A percentile compares a stretch with the other conserved stretches of the same genome.
Conservation (phyloP, 345 rosid species). For the Dovyalis caffra region DNA sequence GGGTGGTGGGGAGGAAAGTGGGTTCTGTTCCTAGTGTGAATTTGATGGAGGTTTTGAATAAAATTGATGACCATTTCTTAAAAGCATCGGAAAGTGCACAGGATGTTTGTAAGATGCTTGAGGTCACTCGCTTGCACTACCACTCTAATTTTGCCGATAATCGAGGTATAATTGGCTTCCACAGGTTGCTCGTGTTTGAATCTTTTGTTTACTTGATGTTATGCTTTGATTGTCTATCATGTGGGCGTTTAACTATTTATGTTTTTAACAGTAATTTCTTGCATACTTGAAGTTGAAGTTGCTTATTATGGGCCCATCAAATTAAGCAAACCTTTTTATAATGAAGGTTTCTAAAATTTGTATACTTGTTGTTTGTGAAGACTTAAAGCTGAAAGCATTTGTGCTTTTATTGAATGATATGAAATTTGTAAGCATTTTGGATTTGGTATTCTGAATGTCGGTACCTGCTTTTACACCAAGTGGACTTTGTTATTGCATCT, state of each 20-base stretch:
- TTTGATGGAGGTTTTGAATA: slow-evolving; percentile 61
- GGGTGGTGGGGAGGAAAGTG: slow-evolving; percentile 32
- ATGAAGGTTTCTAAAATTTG: not conserved
- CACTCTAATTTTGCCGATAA: slow-evolving; percentile 93
- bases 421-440: not conserved
- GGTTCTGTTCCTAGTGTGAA: slow-evolving; percentile 36
- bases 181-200: not conserved
- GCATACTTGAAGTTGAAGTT: not conserved
- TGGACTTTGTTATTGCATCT: slow-evolving; percentile 22
- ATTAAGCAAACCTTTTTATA: not conserved
- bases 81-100: slow-evolving; percentile 82
- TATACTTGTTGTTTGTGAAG: not conserved
- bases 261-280: not conserved
- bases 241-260: not conserved
- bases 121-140: slow-evolving; percentile 87
- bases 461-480: slow-evolving; percentile 23
- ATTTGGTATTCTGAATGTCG: slow-evolving; percentile 20
- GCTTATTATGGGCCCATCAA: not conserved
- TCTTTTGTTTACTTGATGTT: slow-evolving; percentile 1
- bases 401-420: not conserved
- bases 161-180: slow-evolving; percentile 44
- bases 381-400: slow-evolving; percentile 11
- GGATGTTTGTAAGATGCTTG: slow-evolving; percentile 83
- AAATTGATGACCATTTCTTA: slow-evolving; percentile 81
- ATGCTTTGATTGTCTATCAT: not conserved